Base-by-base conservation (phyloP, 2,329 filamentous ascomycete genomes). In the Claviceps capensis region DNA sequence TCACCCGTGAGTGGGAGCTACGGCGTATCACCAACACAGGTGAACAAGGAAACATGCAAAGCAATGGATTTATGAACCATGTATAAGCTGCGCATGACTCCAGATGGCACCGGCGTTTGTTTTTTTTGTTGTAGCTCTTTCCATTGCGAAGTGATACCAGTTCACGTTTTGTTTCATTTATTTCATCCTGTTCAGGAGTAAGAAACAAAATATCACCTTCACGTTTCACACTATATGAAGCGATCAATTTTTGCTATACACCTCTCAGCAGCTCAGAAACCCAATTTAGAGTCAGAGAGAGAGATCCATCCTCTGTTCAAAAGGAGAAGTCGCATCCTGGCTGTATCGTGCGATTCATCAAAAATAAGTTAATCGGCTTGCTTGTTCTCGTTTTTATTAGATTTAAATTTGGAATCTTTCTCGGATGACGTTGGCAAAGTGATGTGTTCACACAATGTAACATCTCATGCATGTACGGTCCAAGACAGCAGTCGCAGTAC, bases 1-100 rank as follows among this genome's bases (percentile, higher is more conserved):
- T 97, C 67, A 95, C 87, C 19, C 89, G 91, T 63, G 91, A 97
- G 69, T 93, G 83, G 70, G 88, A 94, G 69, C 72, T 95, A 60
- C 83, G 88, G 62, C 90, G 89, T 70, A 91, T 94, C 77, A 87
- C 84, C 54, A 79, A 79, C 45, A 81, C 79, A 22, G 78, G 79
- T 49, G 79, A 83, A 56, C 73, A 78, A 61, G 74, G 70, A 52
- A 71, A 69, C 50, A 63, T 70, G 66, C 67, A 68, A 53, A 43
- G 57, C 26, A 67, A 67, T 52, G 67, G 65, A 22, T 62, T 66
- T 47, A 67, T 56, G 56, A 48, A 11, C 14, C 16, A n/a, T 40
- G 47, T n/a, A 45, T 26, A 3, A 23, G n/a, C 16, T 37, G 11
- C 26, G 17, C n/a, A 40, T 44, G 41, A 42, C 14, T 54, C 41